Conservation (phyloP, 495 filamentous ascomycete genomes). For the Acidomyces sp. region DNA sequence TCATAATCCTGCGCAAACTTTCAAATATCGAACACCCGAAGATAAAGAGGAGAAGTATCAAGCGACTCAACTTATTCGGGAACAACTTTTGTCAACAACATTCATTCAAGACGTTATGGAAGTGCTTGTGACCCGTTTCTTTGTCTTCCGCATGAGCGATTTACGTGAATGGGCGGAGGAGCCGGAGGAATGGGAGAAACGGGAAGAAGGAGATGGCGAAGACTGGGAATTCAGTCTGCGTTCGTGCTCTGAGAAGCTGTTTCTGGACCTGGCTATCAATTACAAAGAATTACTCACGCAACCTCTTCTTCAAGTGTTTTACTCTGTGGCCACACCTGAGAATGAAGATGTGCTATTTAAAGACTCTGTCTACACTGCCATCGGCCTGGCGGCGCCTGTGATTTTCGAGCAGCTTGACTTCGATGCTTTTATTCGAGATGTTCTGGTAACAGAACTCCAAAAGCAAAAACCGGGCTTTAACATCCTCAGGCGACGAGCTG, state of each 20-base stretch:
- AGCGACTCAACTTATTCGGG: constrained; percentile 51
- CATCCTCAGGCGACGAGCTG: constrained; percentile 74
- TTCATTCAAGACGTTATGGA: constrained; percentile 70
- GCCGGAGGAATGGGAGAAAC: constrained; percentile 82
- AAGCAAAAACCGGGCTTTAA: constrained; percentile 63
- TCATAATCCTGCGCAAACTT: constrained; percentile 63
- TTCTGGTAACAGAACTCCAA: constrained; percentile 67
- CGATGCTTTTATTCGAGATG: constrained; percentile 58
- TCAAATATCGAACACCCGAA: constrained; percentile 61
- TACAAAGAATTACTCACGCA: constrained; percentile 65
- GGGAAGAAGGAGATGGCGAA: constrained; percentile 64
- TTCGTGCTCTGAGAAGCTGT: constrained; percentile 83
- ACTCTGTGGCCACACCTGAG: constrained; percentile 47
- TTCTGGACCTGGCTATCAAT: constrained; percentile 78
- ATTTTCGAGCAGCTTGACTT: constrained; percentile 62
- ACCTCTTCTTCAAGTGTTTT: constrained; percentile 67
- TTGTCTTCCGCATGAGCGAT: constrained; percentile 73
- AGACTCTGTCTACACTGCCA: constrained; percentile 84
- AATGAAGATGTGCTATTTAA: constrained; percentile 66
- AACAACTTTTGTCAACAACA: constrained; percentile 56
- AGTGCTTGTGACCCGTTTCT: constrained; percentile 70
- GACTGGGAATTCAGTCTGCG: constrained; percentile 80
- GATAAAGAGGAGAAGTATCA: constrained; percentile 56
- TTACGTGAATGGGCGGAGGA: constrained; percentile 84
- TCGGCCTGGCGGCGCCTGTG: constrained; percentile 73